These are phyloP conservation scores for Colletotrichum sansevieriae DNA, from an alignment of 2,329 filamentous ascomycete genomes.

Conservation along the genomic window DNA sequence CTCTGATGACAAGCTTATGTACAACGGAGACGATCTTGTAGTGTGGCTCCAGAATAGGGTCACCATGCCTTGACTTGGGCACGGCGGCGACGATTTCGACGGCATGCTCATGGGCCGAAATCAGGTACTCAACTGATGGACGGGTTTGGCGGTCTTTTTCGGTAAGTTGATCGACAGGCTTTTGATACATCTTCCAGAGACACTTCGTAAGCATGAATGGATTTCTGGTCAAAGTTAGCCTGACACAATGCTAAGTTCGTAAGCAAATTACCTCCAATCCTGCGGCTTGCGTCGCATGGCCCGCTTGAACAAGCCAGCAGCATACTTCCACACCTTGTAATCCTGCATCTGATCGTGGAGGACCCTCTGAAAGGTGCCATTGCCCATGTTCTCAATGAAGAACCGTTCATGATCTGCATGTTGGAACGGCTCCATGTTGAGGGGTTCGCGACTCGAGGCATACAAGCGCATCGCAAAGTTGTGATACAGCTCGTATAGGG, in stretches of 20 bases:
- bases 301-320: slow-evolving; percentile 67
- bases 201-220: slow-evolving; percentile 73
- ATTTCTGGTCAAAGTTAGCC: slow-evolving; percentile 57
- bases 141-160: slow-evolving; percentile 55
- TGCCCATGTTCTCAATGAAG: slow-evolving; percentile 64
- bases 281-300: slow-evolving; percentile 66
- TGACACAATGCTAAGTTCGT: neutral
- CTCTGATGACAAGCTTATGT: slow-evolving; percentile 80
- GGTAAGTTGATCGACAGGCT: slow-evolving; percentile 58
- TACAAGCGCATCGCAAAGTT: slow-evolving; percentile 74
- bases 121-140: slow-evolving; percentile 57
- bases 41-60: slow-evolving; percentile 90
- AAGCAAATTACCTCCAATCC: slow-evolving; percentile 66
- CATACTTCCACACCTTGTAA: slow-evolving; percentile 73
- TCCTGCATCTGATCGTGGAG: slow-evolving; percentile 69
- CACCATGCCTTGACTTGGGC: slow-evolving; percentile 70
- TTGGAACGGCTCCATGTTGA: slow-evolving; percentile 72
- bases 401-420: slow-evolving; percentile 69
- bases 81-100: slow-evolving; percentile 64
- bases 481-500: slow-evolving; percentile 70
- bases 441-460: slow-evolving; percentile 71
- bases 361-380: slow-evolving; percentile 64
- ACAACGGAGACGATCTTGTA: slow-evolving; percentile 89
- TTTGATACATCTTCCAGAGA: slow-evolving; percentile 74
- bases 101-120: slow-evolving; percentile 65